Evolutionary conservation across 352 stramenopile genomes (phyloP).

Genomic region (Plasmopara halstedii): DNA sequence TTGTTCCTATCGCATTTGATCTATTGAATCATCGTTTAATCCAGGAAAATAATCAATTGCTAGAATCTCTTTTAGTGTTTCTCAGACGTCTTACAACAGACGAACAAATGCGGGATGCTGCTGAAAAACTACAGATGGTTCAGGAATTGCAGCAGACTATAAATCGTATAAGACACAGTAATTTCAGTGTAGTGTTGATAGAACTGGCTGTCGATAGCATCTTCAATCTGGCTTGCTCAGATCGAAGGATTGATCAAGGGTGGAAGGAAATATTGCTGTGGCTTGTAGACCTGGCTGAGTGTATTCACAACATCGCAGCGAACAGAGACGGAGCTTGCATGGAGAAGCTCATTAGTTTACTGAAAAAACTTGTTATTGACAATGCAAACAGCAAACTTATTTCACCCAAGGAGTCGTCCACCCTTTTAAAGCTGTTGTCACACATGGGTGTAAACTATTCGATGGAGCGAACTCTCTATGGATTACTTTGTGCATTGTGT

Average conservation of each 20-base stretch:
- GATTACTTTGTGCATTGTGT: constrained; percentile 26
- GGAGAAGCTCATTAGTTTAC: constrained; percentile 41
- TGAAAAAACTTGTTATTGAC: constrained; percentile 27
- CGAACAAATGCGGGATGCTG: constrained; percentile 17
- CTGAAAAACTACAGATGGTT: constrained; percentile 22
- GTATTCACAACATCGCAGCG: constrained; percentile 14
- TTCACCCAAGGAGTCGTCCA: constrained; percentile 15
- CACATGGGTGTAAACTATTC: constrained; percentile 8
- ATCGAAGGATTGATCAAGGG: constrained; percentile 10
- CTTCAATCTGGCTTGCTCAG: constrained; percentile 37
- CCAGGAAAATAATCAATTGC: constrained; percentile 3
- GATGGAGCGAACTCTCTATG: constrained; percentile 26
- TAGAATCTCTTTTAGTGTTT: constrained; percentile 23
- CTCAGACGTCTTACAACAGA: constrained; percentile 29
- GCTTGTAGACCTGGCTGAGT: constrained; percentile 23
- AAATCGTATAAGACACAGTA: constrained; percentile 15
- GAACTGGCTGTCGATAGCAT: constrained; percentile 39
- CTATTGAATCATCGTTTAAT: constrained; percentile 19
- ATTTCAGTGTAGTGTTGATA: constrained; percentile 14
- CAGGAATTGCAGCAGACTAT: constrained; percentile 26
- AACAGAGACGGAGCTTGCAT: constrained; percentile 13
- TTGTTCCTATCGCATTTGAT: constrained; percentile 18
- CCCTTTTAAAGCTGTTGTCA: constrained; percentile 23
- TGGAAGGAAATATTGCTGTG: constrained; percentile 29
- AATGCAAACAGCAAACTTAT: constrained; percentile 15